These are phyloP conservation scores for Groenewaldozyma auringiensis DNA, from an alignment of 1,139 yeast genomes.

Conservation along the genomic window DNA sequence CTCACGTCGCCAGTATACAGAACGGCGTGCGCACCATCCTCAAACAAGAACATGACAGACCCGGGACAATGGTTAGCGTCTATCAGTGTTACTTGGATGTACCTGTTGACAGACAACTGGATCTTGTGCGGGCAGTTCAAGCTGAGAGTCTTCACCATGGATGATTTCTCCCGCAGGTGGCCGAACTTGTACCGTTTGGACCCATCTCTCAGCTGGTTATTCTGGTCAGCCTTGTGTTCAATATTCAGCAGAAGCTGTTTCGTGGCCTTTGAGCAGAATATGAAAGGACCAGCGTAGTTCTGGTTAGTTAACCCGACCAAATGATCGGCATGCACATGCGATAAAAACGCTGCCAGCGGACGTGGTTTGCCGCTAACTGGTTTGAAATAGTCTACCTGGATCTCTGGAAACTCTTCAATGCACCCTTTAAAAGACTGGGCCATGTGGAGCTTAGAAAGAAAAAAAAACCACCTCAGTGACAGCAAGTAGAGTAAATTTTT, in stretches of 20 bases:
- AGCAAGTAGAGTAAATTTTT: too few species aligned
- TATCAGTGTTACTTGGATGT: constrained; percentile 28
- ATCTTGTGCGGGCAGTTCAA: constrained; percentile 29
- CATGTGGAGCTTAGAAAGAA: too few species aligned
- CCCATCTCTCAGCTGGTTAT: constrained; percentile 5
- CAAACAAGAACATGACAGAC: constrained; percentile 48
- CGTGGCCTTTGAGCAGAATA: constrained; percentile 47
- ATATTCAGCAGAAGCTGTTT: constrained; percentile 23
- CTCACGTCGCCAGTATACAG: constrained; percentile 54
- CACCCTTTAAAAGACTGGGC: constrained; percentile 26
- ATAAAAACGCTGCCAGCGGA: constrained; percentile 33
- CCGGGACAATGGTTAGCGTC: constrained; percentile 58
- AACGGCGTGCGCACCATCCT: constrained; percentile 33
- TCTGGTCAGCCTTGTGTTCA: constrained; percentile 11
- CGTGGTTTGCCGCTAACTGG: constrained; percentile 10
- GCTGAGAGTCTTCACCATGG: constrained; percentile 19
- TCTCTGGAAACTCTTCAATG: constrained; percentile 30
- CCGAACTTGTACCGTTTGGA: constrained; percentile 12
- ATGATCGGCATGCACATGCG: constrained; percentile 56
- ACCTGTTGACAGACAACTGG: constrained; percentile 13
- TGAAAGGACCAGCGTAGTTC: constrained; percentile 35
- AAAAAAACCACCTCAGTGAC: too few species aligned
- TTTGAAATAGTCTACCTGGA: constrained; percentile 40
- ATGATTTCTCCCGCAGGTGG: constrained; percentile 4
- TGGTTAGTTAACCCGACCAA: constrained; percentile 40